Percentiles rank a stretch among this genome's conserved stretches.
phyloP scores from a whole-genome alignment of 192 early-diverging fungal species.

The Geranomyces michiganensis region DNA sequence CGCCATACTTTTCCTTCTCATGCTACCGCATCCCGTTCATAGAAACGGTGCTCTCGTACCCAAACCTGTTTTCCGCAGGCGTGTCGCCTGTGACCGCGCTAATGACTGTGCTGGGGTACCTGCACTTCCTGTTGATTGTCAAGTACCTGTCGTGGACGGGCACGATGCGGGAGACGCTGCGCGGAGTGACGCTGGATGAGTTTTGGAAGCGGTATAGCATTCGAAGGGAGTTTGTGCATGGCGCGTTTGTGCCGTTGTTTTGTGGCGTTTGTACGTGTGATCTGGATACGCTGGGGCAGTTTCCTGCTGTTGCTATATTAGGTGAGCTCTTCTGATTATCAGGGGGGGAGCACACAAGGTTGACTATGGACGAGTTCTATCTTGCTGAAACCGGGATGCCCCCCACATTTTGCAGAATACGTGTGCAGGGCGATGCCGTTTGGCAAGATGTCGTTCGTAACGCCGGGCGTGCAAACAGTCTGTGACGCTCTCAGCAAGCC shows the following conservation, averaged over 20 bases:
- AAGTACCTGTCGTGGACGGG: constrained; percentile 28
- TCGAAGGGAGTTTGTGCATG: constrained; percentile 40
- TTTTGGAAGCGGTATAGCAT: constrained; percentile 37
- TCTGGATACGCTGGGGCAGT: constrained; percentile 40
- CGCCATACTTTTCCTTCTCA: constrained; percentile 45
- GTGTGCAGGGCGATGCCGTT: constrained; percentile 44
- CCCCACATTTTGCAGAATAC: constrained; percentile 41
- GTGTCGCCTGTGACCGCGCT: not conserved
- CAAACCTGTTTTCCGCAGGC: constrained; percentile 29
- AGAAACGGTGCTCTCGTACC: constrained; percentile 35
- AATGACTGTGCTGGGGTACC: constrained; percentile 34
- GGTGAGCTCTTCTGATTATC: constrained; percentile 33
- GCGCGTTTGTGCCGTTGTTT: constrained; percentile 48
- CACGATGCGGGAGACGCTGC: constrained; percentile 21
- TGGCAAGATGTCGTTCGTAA: constrained; percentile 53
- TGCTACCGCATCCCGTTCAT: constrained; percentile 37
- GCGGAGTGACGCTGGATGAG: constrained; percentile 37
- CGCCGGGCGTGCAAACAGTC: constrained; percentile 42
- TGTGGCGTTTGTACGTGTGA: constrained; percentile 52
- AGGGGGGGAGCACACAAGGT: not conserved
- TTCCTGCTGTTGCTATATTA: constrained; percentile 45
- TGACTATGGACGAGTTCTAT: constrained; percentile 3
- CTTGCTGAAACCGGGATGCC: too few relatives aligned
- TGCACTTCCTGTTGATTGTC: constrained; percentile 33
- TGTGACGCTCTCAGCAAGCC: constrained; percentile 43